Evolutionary conservation across 129 eudicot genomes (phyloP).

Genomic region (Escallonia herrerae): DNA sequence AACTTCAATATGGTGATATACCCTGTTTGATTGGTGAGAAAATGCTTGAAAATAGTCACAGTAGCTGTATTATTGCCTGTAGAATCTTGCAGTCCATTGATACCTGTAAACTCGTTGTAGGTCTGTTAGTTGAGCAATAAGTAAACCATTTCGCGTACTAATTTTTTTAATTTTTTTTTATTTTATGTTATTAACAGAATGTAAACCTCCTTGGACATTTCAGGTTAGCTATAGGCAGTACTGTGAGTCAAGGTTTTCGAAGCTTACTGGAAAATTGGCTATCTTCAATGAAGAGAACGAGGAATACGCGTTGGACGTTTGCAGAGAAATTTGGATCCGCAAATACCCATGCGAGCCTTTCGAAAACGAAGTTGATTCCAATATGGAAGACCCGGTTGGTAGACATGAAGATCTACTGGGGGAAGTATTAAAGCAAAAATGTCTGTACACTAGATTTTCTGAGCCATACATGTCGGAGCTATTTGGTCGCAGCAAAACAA

Average conservation of each 20-base stretch:
- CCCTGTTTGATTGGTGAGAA: conserved; percentile 3
- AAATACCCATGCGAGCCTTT: conserved; percentile 75
- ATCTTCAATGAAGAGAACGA: conserved; percentile 80
- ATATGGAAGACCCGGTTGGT: conserved; percentile 3
- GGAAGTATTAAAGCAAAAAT: conserved; percentile 41
- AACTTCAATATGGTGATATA: no score
- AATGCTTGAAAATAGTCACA: background rate
- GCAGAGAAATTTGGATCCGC: conserved; percentile 69
- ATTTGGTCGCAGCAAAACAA: conserved; percentile 68
- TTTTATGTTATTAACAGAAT: no score
- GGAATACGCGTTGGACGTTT: conserved; percentile 67
- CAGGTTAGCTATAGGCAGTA: conserved; percentile 65
- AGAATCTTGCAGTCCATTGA: no score
- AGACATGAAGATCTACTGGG: conserved; percentile 37
- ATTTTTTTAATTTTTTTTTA: no score
- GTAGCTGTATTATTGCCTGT: no score
- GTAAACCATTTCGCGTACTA: no score
- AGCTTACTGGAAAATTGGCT: conserved; percentile 68
- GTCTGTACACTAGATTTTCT: conserved; percentile 38
- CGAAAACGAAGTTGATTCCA: conserved; percentile 49
- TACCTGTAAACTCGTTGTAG: no score
- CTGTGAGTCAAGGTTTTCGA: conserved; percentile 73
- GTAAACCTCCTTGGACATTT: conserved; percentile 3
- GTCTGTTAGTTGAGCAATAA: no score
- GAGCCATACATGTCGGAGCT: conserved; percentile 73